Conservation (phyloP, 768 basidiomycete genomes). For the Xerocomellus dryophilus region DNA sequence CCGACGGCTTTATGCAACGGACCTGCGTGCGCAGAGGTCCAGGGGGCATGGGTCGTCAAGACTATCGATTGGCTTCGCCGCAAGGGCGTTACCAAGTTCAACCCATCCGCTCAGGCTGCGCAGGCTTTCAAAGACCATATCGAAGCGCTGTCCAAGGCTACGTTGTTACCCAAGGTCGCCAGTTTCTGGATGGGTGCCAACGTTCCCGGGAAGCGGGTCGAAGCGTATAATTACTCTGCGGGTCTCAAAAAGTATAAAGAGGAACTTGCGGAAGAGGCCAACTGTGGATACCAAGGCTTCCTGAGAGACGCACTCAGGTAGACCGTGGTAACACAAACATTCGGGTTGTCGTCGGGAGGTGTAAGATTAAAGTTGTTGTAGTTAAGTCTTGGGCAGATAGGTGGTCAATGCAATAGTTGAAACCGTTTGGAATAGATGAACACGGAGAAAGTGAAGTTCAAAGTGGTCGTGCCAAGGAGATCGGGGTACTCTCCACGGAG, state of each 20-base stretch:
- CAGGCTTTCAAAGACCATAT: conserved; percentile 1
- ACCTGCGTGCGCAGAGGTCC: conserved; percentile 1
- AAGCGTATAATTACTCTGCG: conserved; percentile 7
- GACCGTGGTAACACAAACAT: background rate
- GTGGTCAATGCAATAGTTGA: background rate
- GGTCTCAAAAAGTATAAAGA: conserved; percentile 10
- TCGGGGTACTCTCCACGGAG: no score
- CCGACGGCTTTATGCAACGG: conserved; percentile 10
- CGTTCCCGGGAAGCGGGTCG: conserved; percentile 3
- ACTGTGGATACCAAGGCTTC: conserved; percentile 6
- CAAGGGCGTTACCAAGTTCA: conserved; percentile 7
- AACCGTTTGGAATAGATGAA: no score
- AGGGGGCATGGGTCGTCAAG: conserved; percentile 3
- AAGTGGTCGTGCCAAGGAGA: no score
- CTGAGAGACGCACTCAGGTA: conserved; percentile 5
- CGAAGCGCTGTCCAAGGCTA: background rate
- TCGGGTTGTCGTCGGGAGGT: background rate
- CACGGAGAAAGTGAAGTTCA: no score
- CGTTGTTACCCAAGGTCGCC: conserved; percentile 2
- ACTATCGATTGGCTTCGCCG: conserved; percentile 1
- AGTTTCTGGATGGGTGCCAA: conserved; percentile 13
- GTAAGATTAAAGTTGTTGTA: background rate
- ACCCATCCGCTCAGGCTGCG: background rate
- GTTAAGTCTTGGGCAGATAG: background rate
- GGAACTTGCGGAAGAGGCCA: conserved; percentile 9